A percentile compares a stretch with the other conserved stretches of the same genome.
Evolutionary conservation across 2,329 filamentous ascomycete genomes (phyloP).

Genomic region (Gliomastix tumulicola): DNA sequence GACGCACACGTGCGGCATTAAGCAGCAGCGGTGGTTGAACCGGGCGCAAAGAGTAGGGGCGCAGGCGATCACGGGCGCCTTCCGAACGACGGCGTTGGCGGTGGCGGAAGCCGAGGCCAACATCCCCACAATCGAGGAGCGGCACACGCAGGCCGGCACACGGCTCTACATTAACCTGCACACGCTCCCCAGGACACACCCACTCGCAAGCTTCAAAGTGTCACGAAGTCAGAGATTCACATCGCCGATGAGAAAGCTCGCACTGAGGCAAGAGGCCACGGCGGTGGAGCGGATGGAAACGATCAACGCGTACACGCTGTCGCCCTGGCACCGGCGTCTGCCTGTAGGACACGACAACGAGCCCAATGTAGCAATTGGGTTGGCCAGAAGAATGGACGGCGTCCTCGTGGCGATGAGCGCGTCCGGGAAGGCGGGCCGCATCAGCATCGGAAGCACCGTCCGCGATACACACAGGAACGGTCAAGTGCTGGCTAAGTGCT

Average conservation of each 20-base stretch:
- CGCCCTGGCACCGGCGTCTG: no score
- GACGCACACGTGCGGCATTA: conserved; percentile 3
- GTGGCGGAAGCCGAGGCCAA: conserved; percentile 5
- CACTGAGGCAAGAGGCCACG: not conserved
- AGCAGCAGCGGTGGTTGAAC: conserved; percentile 3
- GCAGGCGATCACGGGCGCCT: conserved; percentile 6
- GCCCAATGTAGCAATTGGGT: no score
- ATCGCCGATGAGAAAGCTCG: conserved; percentile 3
- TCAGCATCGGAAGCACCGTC: no score
- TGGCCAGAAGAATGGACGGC: no score
- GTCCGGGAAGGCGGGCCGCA: no score
- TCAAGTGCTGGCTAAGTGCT: no score
- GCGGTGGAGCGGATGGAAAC: not conserved
- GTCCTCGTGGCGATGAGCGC: no score
- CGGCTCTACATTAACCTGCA: conserved; percentile 1
- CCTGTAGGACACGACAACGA: no score
- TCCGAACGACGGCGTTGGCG: conserved; percentile 5
- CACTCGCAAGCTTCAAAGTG: conserved; percentile 3
- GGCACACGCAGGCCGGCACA: conserved; percentile 1
- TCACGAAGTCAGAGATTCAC: conserved; percentile 1
- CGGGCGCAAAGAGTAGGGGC: conserved; percentile 6
- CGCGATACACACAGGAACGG: no score
- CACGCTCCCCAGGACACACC: conserved; percentile 3
- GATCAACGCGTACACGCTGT: not conserved
- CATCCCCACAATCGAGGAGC: conserved; percentile 1